Base-by-base conservation (phyloP, 1,139 yeast species). In the Pichia sp. region DNA sequence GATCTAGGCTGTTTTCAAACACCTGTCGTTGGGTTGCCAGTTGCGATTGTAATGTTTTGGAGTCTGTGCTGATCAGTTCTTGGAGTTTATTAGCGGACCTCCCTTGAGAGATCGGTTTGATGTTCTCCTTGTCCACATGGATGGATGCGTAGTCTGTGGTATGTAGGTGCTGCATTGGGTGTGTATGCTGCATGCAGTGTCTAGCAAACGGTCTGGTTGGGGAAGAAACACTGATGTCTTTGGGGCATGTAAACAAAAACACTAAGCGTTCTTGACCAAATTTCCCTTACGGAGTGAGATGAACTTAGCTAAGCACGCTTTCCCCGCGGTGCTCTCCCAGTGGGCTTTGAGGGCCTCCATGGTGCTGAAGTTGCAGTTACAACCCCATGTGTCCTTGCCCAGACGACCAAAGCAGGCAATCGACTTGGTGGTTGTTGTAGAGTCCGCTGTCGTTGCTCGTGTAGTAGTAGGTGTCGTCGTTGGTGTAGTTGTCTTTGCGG, bases 101-200 rank as follows among this genome's bases (percentile, higher is more conserved):
- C 2, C 97, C 97, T 15, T 79, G 81, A 2, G 71, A 69, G 24
- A 82, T 58, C 0, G 95, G 90, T 55, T 76, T 75, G 4, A 90
- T 83, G 60, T 90, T 90, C 63, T 90, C 97, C 66, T 90, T 90
- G 48, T 85, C 84, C 21, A 70, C 68, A 61, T 88, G 96, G 35
- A 89, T 69, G 32, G 71, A 61, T 20, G 76, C 72, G 53, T 81
- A 79, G 44, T 76, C 74, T 4, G 76, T 59, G 4, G 38, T 39
- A 12, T 34, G 14, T 2, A 15, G n/a, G 5, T 28, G 21, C 12
- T 42, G 30, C 43, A 41, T 49, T 6, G 31, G n/a, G 14, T 28
- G 5, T 31, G n/a, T n/a, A n/a, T n/a, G n/a, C n/a, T n/a, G n/a
- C n/a, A n/a, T 28, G 27, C 7, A 8, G 27, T 24, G 9, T 37